These are phyloP conservation scores for Scenedesmus sp. DNA, from an alignment of 163 green algal species.

Conservation along the genomic window DNA sequence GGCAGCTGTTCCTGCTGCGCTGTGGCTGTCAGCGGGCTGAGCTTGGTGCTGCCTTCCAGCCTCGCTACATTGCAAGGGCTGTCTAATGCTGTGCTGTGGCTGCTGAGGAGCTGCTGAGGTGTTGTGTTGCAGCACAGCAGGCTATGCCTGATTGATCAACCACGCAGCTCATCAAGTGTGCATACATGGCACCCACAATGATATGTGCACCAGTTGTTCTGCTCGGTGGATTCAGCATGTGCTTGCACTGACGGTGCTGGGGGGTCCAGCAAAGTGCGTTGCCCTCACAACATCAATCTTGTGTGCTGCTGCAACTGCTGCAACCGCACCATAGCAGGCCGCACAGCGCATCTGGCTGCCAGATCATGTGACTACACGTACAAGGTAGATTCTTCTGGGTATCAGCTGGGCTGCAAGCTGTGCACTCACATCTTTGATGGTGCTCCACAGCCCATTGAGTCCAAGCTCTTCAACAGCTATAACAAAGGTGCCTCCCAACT, in stretches of 20 bases:
- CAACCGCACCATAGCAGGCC: background rate
- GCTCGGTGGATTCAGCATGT: too few relatives aligned
- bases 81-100: background rate
- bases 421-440: slow-evolving; percentile 63
- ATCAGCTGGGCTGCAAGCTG: background rate
- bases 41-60: too few relatives aligned
- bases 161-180: background rate
- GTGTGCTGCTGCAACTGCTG: background rate
- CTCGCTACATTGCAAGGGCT: too few relatives aligned
- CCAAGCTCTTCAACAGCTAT: slow-evolving; percentile 71
- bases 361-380: background rate
- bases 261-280: background rate
- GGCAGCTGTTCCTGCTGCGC: too few relatives aligned
- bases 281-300: background rate
- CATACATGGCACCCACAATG: background rate
- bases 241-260: too few relatives aligned
- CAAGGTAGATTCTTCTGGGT: too few relatives aligned
- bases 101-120: background rate
- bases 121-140: background rate
- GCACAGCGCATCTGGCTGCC: background rate
- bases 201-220: too few relatives aligned
- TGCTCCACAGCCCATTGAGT: slow-evolving; percentile 60
- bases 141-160: background rate
- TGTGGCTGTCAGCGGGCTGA: too few relatives aligned
- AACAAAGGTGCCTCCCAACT: slow-evolving; percentile 65